Percentiles rank a stretch among this genome's conserved stretches.
phyloP scores from a whole-genome alignment of 768 basidiomycete genomes.

The Suillus hirtellus region DNA sequence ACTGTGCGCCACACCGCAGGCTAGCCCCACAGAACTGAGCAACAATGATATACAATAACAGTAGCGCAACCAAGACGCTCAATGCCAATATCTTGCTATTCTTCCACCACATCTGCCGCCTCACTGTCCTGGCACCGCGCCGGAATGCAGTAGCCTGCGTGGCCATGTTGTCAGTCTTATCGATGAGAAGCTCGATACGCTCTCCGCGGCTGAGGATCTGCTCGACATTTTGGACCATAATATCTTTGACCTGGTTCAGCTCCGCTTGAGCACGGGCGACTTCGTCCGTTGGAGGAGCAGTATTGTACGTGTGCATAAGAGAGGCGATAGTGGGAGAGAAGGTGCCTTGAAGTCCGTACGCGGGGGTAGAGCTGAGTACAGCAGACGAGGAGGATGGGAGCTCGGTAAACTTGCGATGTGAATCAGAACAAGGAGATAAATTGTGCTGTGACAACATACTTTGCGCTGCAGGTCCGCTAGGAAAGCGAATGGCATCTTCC shows the following conservation, averaged over 20 bases:
- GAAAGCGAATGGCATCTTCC: conserved; percentile 94
- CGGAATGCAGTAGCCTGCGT: conserved; percentile 93
- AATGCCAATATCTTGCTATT: conserved; percentile 71
- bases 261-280: conserved; percentile 88
- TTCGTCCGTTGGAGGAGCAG: conserved; percentile 84
- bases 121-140: conserved; percentile 79
- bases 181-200: conserved; percentile 91
- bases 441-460: conserved; percentile 36
- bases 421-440: conserved; percentile 9
- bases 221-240: conserved; percentile 99
- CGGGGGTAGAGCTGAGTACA: conserved; percentile 45
- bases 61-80: conserved; percentile 65
- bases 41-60: conserved; percentile 78
- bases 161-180: conserved; percentile 96
- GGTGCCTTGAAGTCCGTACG: conserved; percentile 67
- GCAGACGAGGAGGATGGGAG: conserved; percentile 66
- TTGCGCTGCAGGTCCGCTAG: conserved; percentile 82
- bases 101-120: conserved; percentile 90
- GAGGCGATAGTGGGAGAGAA: conserved; percentile 70
- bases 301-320: conserved; percentile 88
- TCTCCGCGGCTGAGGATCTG: conserved; percentile 94
- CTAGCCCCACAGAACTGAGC: conserved; percentile 90
- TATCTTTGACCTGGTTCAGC: conserved; percentile 87
- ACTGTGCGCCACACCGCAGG: conserved; percentile 55
- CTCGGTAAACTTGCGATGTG: conserved; percentile 51